These are phyloP conservation scores for Paraphysoderma sedebokerense DNA, from an alignment of 371 early-diverging fungal species.

Conservation along the genomic window DNA sequence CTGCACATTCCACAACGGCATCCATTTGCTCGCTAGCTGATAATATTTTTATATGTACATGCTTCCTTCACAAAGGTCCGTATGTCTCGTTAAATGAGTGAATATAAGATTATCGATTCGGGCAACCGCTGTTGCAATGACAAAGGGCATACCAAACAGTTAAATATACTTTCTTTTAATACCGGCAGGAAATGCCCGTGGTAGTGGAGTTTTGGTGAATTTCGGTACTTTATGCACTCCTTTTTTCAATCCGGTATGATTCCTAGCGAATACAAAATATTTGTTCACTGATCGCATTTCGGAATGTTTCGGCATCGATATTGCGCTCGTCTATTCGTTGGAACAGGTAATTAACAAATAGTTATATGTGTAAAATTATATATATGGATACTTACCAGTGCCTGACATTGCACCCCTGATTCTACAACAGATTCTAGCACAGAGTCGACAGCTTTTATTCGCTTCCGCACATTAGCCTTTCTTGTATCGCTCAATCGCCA, in stretches of 20 bases:
- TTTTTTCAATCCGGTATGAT: slow-evolving; percentile 66
- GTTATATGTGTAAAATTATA: background rate
- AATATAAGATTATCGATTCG: too few species aligned
- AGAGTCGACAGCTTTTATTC: slow-evolving; percentile 75
- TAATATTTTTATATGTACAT: too few species aligned
- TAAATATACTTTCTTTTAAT: too few species aligned
- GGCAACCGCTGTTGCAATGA: too few species aligned
- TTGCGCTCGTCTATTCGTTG: slow-evolving; percentile 33
- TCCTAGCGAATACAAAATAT: slow-evolving; percentile 79
- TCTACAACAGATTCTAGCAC: slow-evolving; percentile 63
- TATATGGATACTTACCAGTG: slow-evolving; percentile 32
- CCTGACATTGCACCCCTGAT: slow-evolving; percentile 77
- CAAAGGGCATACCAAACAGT: too few species aligned
- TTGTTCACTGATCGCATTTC: slow-evolving; percentile 81
- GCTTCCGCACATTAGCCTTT: slow-evolving; percentile 84
- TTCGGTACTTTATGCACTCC: slow-evolving; percentile 90
- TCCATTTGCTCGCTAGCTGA: too few species aligned
- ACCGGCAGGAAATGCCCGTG: slow-evolving; percentile 59
- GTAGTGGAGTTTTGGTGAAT: slow-evolving; percentile 74
- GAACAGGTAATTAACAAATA: background rate
- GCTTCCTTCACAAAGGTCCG: too few species aligned
- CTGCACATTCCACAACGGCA: too few species aligned
- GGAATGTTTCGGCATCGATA: slow-evolving; percentile 54
- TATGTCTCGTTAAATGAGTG: too few species aligned
- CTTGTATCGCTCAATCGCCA: slow-evolving; percentile 75